Evolutionary conservation across 768 basidiomycete species (phyloP), one percentile per base, ranked within the genome.

Genomic region (Lyophyllum shimeji): DNA sequence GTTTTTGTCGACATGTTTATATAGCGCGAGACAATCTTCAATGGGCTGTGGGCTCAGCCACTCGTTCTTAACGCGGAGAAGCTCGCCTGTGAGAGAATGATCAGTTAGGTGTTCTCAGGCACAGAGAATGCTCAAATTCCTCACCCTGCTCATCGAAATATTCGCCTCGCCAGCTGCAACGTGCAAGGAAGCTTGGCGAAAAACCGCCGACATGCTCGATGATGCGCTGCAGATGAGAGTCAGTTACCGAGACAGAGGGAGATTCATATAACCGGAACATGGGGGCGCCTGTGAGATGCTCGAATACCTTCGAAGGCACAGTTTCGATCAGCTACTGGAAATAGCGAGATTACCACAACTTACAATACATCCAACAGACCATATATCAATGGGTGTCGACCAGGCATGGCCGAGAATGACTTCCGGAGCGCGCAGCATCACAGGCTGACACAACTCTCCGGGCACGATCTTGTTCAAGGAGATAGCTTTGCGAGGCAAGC

Each of bases 311-410:
- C 40, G 40, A 44, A 62, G 40, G 56, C 46, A 48, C 6, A 34
- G 11, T 18, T 39, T 52, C 25, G 37, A 27, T 53, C 50, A 42
- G 52, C 21, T 43, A 34, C 23, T 50, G 25, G 13, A 7, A 39
- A 47, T 17, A 29, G 6, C 11, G n/a, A 31, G 18, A n/a, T 11
- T 44, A 24, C 29, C 44, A 33, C 20, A 21, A 55, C 60, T 33
- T 56, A 67, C 67, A n/a, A 67, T 29, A 43, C 67, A 68, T 13
- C 66, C 69, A 21, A 70, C 44, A 20, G 56, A 55, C 69, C 65
- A 70, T 27, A 69, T 67, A 39, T 70, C 66, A 33, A 67, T 59
- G 6, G 65, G 33, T 3, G 63, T 46, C 17, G 53, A 47, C 66
- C 66, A 60, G 4, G 53, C 47, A 33, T 56, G 56, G 6, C 60